Evolutionary conservation across 495 filamentous ascomycete species (phyloP).

Genomic region (Hypoxylon crocopeplum): DNA sequence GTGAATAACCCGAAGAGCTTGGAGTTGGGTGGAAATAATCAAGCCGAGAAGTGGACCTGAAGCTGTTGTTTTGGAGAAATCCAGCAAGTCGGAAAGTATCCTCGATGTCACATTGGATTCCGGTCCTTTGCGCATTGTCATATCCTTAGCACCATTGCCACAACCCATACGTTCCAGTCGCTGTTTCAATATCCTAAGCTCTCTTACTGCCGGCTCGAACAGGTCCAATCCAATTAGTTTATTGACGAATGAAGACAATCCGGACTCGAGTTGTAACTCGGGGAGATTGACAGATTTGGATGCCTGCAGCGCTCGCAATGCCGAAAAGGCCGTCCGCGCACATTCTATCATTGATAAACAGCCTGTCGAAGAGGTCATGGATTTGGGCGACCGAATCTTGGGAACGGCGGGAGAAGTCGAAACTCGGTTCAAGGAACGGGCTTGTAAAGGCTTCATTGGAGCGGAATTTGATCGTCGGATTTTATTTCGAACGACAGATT

Average conservation of each 20-base stretch:
- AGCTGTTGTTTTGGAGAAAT: conserved; percentile 55
- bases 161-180: conserved; percentile 56
- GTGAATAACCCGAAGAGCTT: conserved; percentile 57
- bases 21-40: conserved; percentile 60
- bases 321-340: conserved; percentile 73
- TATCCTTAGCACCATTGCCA: conserved; percentile 40
- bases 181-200: conserved; percentile 72
- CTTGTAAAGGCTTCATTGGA: conserved; percentile 58
- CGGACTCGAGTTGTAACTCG: conserved; percentile 80
- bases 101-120: conserved; percentile 48
- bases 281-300: conserved; percentile 56
- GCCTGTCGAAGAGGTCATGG: conserved; percentile 35
- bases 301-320: conserved; percentile 66
- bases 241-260: conserved; percentile 76
- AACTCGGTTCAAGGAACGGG: conserved; percentile 60
- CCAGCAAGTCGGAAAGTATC: conserved; percentile 67
- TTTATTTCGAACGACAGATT: conserved; percentile 44
- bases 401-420: conserved; percentile 50
- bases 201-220: conserved; percentile 77
- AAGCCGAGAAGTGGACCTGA: conserved; percentile 53
- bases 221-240: conserved; percentile 76
- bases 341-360: conserved; percentile 71
- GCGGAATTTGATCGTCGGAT: conserved; percentile 55
- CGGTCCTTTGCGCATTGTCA: conserved; percentile 20
- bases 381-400: conserved; percentile 13